Evolutionary conservation across 2,329 filamentous ascomycete species (phyloP), one percentile per base, ranked within the genome.

Genomic region (Alternaria dauci): DNA sequence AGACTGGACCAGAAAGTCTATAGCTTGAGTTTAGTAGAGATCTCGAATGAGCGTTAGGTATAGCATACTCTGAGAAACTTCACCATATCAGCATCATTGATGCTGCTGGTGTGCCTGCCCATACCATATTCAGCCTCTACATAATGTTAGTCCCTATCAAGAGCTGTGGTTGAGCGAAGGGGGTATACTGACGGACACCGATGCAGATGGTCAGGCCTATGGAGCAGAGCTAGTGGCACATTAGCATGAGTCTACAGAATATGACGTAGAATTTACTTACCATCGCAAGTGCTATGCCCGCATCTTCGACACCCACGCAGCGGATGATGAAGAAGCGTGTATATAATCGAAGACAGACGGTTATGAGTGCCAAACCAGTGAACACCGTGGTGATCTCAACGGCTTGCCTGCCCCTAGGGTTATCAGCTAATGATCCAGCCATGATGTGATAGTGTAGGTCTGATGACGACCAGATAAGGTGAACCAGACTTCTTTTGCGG

Each of bases 1-100:
- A 77, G 64, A 46, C 65, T 71, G 14, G 67, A 71, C 68, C 72
- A 78, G 54, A 77, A 76, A 23, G 74, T 63, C 74, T 77, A 8
- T 32, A 0, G 3, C 18, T 41, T 3, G 2, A n/a, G 4, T 25
- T 69, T 39, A 62, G 65, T 52, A 8, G 7, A 18, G 8, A n/a
- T 11, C 0, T 9, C 2, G 6, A 20, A 9, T 55, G 18, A 28
- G 34, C n/a, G 14, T 16, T 9, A 1, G 12, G 8, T 42, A n/a
- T 20, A 18, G 20, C 18, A 25, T 65, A 76, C 74, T 63, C 73
- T 73, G 8, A 73, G 44, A 8, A 71, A 68, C 28, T 69, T 69
- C 30, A 54, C 28, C 34, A 71, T 66, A 2, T 71, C 67, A 0
- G 57, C 47, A 16, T 28, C 44, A 12, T 59, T 16, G 2, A 76